These are phyloP conservation scores for Cryptococcus sp. DNA, from an alignment of 1,284 basidiomycete genomes.

Conservation along the genomic window DNA sequence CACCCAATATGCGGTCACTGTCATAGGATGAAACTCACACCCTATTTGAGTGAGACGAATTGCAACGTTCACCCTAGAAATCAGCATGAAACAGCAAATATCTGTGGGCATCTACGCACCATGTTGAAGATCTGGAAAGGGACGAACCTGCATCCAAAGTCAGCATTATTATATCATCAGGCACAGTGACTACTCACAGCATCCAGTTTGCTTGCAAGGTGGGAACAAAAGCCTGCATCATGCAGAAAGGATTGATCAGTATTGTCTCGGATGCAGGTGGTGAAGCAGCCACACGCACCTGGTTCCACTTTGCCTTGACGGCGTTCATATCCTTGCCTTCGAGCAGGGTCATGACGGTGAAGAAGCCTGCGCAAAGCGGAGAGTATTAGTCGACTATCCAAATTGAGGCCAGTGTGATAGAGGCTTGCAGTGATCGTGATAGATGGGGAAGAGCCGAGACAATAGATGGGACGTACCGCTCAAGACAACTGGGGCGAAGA, in stretches of 20 bases:
- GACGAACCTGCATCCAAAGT: constrained; percentile 38
- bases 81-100: background rate
- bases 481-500: constrained; percentile 52
- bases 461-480: constrained; percentile 29
- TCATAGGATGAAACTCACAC: constrained; percentile 19
- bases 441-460: background rate
- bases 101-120: constrained; percentile 17
- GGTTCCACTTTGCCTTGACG: constrained; percentile 49
- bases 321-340: constrained; percentile 53
- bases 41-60: constrained; percentile 10
- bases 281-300: constrained; percentile 25
- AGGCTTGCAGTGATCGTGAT: too few species aligned
- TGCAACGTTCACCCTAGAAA: background rate
- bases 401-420: background rate
- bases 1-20: too few species aligned
- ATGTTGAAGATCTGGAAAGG: constrained; percentile 55
- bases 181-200: constrained; percentile 29
- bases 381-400: too few species aligned
- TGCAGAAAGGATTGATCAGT: background rate
- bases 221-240: constrained; percentile 36
- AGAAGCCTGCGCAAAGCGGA: constrained; percentile 47
- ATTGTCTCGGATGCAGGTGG: background rate
- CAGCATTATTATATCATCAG: background rate
- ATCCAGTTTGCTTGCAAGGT: constrained; percentile 51
- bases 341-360: constrained; percentile 53